Evolutionary conservation across 2,329 filamentous ascomycete genomes (phyloP), one percentile per base, ranked within the genome.

Genomic region (Fusarium sarcochroum): DNA sequence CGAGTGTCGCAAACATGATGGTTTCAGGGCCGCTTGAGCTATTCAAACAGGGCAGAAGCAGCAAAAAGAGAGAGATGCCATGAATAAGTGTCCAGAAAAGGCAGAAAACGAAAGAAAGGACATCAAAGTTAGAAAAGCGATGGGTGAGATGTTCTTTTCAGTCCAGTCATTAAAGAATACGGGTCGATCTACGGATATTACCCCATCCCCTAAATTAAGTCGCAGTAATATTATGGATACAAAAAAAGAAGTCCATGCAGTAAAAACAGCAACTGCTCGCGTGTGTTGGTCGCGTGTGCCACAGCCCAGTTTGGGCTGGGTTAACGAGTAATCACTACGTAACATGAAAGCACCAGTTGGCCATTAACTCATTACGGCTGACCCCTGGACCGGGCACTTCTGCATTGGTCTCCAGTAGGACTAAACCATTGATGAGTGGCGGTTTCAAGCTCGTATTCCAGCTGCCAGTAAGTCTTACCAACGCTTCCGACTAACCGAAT

Each of bases 201-300:
- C 41, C 21, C 17, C 21, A 21, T 40, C 55, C 40, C 48, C 55
- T 54, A 58, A 58, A 54, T 41, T 25, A 23, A 35, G 38, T 62
- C 23, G 35, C 50, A 34, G 44, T 37, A 37, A 30, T 30, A 30
- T 30, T 30, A 30, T 30, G 27, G 27, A 30, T 30, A 30, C 27
- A 30, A 30, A 30, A 30, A 30, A 30, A 30, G 27, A 30, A 30
- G 27, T 30, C 10, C 27, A 30, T 30, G 27, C 10, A 30, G 27
- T 62, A 58, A 68, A 72, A 73, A 57, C 40, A 71, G 70, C 23
- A 73, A 71, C 48, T 70, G 70, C 66, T 73, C 70, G 70, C 66
- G 70, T 73, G 69, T 65, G 48, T 25, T 45, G 15, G 15, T 21
- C 45, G 46, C 50, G 44, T 44, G 45, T 58, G 58, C 51, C 40